A percentile compares a stretch with the other conserved stretches of the same genome.
Conservation (phyloP, 1,139 yeast genomes). For the Saccharomycopsis crataegensis region DNA sequence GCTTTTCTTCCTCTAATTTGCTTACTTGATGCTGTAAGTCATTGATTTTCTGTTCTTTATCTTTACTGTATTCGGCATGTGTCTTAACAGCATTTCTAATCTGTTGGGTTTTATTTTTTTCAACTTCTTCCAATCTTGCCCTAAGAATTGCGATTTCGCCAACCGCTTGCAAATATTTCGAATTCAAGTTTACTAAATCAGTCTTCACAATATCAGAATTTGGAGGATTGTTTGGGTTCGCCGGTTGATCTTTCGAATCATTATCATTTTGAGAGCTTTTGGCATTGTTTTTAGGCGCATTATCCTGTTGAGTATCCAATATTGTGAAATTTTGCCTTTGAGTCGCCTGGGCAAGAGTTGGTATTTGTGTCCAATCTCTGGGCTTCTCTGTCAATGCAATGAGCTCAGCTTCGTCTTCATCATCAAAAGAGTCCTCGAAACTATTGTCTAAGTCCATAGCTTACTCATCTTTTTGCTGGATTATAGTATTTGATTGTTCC, state of each 20-base stretch:
- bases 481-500: not conserved
- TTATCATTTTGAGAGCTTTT: not conserved
- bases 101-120: constrained; percentile 6
- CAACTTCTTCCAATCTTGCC: constrained; percentile 14
- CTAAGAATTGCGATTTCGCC: constrained; percentile 19
- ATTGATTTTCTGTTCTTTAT: constrained; percentile 8
- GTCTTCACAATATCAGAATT: not conserved
- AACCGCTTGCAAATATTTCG: constrained; percentile 16
- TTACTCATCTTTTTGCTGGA: not conserved
- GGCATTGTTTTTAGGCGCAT: not conserved
- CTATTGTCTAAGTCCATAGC: not conserved
- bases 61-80: constrained; percentile 4
- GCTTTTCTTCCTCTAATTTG: constrained; percentile 16
- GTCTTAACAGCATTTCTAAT: constrained; percentile 1
- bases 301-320: not conserved
- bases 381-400: constrained; percentile 17
- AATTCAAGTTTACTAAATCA: constrained; percentile 8
- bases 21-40: constrained; percentile 6
- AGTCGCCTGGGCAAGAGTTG: not conserved
- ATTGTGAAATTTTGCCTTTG: not conserved
- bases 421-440: constrained; percentile 4
- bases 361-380: not conserved
- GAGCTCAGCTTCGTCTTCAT: constrained; percentile 18
- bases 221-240: not conserved
- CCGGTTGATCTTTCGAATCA: no score